A percentile compares a stretch with the other conserved stretches of the same genome.
phyloP scores from a whole-genome alignment of 2,329 filamentous ascomycete genomes.

The Fusarium mangiferae region DNA sequence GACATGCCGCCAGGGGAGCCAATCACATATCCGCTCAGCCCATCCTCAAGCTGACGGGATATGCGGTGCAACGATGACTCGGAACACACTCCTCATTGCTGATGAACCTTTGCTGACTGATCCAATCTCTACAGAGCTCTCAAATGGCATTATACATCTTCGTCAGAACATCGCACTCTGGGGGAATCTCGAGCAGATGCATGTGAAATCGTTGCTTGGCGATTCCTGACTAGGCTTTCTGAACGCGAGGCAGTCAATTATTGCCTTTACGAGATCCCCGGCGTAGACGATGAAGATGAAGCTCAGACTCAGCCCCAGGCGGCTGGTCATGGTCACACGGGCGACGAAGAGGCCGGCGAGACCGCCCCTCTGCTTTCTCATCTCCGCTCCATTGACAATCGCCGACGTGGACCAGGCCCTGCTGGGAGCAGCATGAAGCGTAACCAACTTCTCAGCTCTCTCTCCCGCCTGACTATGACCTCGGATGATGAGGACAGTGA shows the following conservation, averaged over 20 bases:
- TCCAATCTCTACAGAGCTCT: conserved; percentile 65
- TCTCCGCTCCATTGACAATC: conserved; percentile 43
- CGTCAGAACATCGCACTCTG: conserved; percentile 71
- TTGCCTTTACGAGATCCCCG: conserved; percentile 78
- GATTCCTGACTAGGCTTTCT: conserved; percentile 76
- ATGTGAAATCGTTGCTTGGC: conserved; percentile 85
- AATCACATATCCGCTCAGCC: conserved; percentile 11
- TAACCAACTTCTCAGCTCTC: conserved; percentile 62
- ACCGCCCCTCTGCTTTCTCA: conserved; percentile 58
- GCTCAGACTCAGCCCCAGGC: conserved; percentile 16
- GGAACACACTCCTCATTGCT: neutral
- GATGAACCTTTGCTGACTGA: conserved; percentile 13
- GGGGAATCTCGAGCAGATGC: conserved; percentile 76
- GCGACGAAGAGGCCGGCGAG: conserved; percentile 59
- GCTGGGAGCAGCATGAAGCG: conserved; percentile 57
- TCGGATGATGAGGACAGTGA: conserved; percentile 50
- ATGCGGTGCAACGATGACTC: conserved; percentile 13
- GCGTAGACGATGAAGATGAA: conserved; percentile 44
- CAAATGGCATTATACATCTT: conserved; percentile 77
- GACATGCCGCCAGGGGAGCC: conserved; percentile 14
- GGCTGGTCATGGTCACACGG: conserved; percentile 15
- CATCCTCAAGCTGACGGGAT: conserved; percentile 10
- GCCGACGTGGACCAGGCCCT: conserved; percentile 33
- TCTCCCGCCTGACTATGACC: conserved; percentile 63
- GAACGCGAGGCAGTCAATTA: conserved; percentile 79